phyloP scores from a whole-genome alignment of 2,329 filamentous ascomycete species.

The Emergomyces africanus region DNA sequence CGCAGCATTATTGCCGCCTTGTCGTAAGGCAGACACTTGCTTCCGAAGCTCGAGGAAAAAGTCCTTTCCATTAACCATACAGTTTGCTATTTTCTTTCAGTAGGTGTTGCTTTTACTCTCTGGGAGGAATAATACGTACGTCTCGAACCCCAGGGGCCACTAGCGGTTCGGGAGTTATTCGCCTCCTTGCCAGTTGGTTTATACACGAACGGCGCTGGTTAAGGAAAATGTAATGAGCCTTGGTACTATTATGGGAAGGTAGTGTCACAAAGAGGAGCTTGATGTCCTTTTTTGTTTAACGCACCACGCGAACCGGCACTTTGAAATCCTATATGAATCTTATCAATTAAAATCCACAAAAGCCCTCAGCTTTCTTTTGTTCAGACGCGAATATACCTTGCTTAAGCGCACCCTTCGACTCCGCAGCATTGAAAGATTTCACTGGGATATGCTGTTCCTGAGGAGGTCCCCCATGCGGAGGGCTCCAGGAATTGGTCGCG shows the following conservation, averaged over 20 bases:
- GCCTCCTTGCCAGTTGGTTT: conserved; percentile 26
- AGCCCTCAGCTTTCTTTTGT: neutral
- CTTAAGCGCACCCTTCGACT: conserved; percentile 29
- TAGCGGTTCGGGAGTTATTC: conserved; percentile 22
- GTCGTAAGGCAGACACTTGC: conserved; percentile 30
- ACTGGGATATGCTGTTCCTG: conserved; percentile 32
- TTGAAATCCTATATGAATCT: conserved; percentile 10
- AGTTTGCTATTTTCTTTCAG: conserved; percentile 25
- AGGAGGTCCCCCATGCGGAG: conserved; percentile 8
- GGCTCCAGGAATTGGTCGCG: conserved; percentile 17
- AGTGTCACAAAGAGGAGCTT: neutral
- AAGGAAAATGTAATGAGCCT: conserved; percentile 1
- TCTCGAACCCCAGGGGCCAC: conserved; percentile 33
- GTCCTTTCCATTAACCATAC: conserved; percentile 37
- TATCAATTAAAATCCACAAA: neutral
- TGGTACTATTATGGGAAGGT: neutral
- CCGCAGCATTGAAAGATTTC: conserved; percentile 31
- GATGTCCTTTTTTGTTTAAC: neutral
- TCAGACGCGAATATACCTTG: conserved; percentile 18
- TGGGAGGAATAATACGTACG: conserved; percentile 18
- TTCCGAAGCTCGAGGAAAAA: conserved; percentile 39
- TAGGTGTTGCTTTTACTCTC: conserved; percentile 6
- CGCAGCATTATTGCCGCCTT: conserved; percentile 19
- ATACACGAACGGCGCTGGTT: conserved; percentile 19
- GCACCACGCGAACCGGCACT: conserved; percentile 21